Conservation (phyloP, 1,284 basidiomycete species). For the Amylostereum areolatum region DNA sequence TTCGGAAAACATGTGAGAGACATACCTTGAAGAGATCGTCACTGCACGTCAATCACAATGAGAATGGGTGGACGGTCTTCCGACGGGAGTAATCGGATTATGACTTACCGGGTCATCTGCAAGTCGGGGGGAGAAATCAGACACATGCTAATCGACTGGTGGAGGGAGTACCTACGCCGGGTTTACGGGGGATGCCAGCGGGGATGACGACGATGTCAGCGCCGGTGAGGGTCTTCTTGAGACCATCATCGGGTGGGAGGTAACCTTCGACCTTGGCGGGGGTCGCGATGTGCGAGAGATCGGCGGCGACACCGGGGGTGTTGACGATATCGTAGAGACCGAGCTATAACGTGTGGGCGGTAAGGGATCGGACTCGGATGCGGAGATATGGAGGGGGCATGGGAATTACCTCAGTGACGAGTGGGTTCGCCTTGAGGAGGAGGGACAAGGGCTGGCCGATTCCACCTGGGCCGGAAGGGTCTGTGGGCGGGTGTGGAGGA, state of each 20-base stretch:
- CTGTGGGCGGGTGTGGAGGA: too few species aligned
- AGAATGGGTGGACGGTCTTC: not conserved
- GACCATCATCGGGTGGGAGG: slow-evolving; percentile 69
- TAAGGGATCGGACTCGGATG: not conserved
- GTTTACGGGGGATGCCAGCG: slow-evolving; percentile 96
- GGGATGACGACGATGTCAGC: slow-evolving; percentile 94
- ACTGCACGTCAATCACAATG: slow-evolving; percentile 35
- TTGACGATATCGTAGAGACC: slow-evolving; percentile 95
- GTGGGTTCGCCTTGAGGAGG: slow-evolving; percentile 81
- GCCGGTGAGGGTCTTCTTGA: slow-evolving; percentile 78
- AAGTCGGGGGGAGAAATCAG: slow-evolving; percentile 8
- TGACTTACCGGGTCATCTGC: slow-evolving; percentile 70
- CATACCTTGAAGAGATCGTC: slow-evolving; percentile 91
- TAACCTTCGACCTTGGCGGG: slow-evolving; percentile 76
- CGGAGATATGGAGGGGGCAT: not conserved
- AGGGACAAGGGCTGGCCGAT: slow-evolving; percentile 93
- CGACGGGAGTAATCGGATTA: not conserved
- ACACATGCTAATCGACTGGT: slow-evolving; percentile 1
- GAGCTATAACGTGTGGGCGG: slow-evolving; percentile 40
- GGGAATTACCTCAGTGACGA: slow-evolving; percentile 62
- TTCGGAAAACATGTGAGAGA: slow-evolving; percentile 1
- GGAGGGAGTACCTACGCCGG: slow-evolving; percentile 54
- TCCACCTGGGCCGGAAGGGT: slow-evolving; percentile 45
- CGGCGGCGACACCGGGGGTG: slow-evolving; percentile 93
- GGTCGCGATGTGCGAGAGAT: slow-evolving; percentile 86